Conservation (phyloP, 2,329 filamentous ascomycete genomes). For the Chrysoporthe cubensis region DNA sequence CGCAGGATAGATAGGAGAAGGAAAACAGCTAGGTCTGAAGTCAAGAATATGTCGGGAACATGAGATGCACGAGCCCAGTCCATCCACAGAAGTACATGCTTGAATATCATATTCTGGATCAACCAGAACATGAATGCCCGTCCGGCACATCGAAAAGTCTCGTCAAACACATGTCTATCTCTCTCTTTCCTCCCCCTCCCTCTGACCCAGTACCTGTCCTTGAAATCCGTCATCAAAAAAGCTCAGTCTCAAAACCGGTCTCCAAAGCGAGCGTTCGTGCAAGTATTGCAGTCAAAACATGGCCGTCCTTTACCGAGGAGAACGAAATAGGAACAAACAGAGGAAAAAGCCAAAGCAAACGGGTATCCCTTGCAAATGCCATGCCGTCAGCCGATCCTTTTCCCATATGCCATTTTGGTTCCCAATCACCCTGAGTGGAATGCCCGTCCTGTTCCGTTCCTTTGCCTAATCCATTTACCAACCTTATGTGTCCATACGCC, state of each 20-base stretch:
- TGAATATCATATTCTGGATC: constrained; percentile 17
- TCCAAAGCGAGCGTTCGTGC: constrained; percentile 23
- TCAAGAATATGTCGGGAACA: background rate
- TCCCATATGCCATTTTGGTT: constrained; percentile 22
- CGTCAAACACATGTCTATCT: constrained; percentile 4
- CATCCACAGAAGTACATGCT: constrained; percentile 5
- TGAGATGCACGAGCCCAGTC: constrained; percentile 6
- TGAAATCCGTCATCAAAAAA: constrained; percentile 14
- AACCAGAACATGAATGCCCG: constrained; percentile 10
- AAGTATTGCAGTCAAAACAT: background rate
- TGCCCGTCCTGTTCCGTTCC: constrained; percentile 2
- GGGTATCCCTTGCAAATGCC: constrained; percentile 33
- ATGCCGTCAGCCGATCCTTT: constrained; percentile 25
- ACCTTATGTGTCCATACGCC: constrained; percentile 25
- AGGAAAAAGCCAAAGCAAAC: constrained; percentile 28
- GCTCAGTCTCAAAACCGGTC: constrained; percentile 13
- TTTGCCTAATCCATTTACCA: constrained; percentile 21
- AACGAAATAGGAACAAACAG: constrained; percentile 14
- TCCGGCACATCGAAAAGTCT: constrained; percentile 10
- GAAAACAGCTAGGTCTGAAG: background rate
- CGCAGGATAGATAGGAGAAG: background rate
- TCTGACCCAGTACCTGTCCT: background rate
- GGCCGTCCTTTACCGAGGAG: background rate
- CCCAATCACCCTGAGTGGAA: constrained; percentile 13
- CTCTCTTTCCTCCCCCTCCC: background rate